Evolutionary conservation across 148 eudicot species (phyloP).

Genomic region (Cornus florida): DNA sequence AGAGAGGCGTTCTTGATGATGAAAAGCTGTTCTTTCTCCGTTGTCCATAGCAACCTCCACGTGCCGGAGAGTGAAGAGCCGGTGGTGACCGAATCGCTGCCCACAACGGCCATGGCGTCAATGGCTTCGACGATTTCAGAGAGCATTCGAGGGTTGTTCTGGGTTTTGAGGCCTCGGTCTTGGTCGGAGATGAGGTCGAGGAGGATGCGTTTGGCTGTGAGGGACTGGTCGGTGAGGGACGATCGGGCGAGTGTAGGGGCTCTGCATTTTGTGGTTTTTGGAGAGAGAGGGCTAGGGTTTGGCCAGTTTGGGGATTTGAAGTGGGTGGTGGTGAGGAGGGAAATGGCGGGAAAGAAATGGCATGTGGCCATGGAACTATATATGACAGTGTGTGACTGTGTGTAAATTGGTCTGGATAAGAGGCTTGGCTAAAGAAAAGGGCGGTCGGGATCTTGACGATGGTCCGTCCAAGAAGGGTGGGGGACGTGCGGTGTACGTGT

Average conservation of each 20-base stretch:
- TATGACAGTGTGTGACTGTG: background rate
- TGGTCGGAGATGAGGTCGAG: slow-evolving; percentile 79
- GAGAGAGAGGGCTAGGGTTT: slow-evolving; percentile 5
- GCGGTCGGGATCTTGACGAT: background rate
- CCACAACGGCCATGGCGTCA: slow-evolving; percentile 50
- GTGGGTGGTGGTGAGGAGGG: slow-evolving; percentile 13
- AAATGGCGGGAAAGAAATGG: slow-evolving; percentile 52
- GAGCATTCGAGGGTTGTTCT: slow-evolving; percentile 60
- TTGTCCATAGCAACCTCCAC: slow-evolving; percentile 95
- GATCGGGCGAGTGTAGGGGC: slow-evolving; percentile 31
- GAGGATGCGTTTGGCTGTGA: slow-evolving; percentile 64
- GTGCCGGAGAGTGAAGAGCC: slow-evolving; percentile 66
- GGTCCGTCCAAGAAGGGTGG: background rate
- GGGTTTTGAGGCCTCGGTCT: slow-evolving; percentile 80
- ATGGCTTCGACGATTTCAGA: slow-evolving; percentile 59
- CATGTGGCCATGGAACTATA: slow-evolving; percentile 12
- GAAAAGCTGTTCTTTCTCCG: slow-evolving; percentile 93
- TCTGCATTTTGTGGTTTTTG: slow-evolving; percentile 20
- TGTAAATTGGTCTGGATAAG: background rate
- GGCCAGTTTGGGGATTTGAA: slow-evolving; percentile 4
- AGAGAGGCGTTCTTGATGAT: slow-evolving; percentile 61
- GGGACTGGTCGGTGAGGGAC: slow-evolving; percentile 54
- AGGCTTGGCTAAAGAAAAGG: background rate
- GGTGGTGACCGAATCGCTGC: slow-evolving; percentile 56
- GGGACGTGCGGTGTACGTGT: background rate